Conservation (phyloP, 164 flowering plant species). For the Euptelea pleiosperma region DNA sequence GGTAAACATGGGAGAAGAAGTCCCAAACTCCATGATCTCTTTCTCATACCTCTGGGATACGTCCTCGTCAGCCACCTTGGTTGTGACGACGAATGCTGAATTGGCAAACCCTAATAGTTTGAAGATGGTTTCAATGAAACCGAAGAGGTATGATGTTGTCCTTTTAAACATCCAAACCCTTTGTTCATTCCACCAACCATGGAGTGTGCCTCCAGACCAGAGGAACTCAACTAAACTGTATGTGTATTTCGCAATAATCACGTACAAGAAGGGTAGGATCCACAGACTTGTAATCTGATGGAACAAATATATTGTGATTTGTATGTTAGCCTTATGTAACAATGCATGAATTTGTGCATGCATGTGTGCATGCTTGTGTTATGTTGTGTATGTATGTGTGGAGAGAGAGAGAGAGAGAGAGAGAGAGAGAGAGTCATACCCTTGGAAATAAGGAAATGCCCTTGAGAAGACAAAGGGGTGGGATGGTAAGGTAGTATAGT, state of each 20-base stretch:
- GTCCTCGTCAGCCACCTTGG: conserved; percentile 50
- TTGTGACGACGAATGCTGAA: conserved; percentile 37
- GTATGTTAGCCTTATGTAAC: too few relatives aligned
- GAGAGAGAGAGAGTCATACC: conserved; percentile 20
- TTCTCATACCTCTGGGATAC: conserved; percentile 36
- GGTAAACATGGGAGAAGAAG: conserved; percentile 31
- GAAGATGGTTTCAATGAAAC: conserved; percentile 27
- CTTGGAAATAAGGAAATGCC: conserved; percentile 56
- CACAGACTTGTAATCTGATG: conserved; percentile 52
- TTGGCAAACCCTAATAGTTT: conserved; percentile 34
- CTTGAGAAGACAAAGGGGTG: conserved; percentile 56
- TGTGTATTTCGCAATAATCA: conserved; percentile 19
- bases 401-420: too few relatives aligned
- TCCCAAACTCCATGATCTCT: too few relatives aligned
- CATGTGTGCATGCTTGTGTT: too few relatives aligned
- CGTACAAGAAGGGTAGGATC: conserved; percentile 55
- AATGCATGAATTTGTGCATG: too few relatives aligned
- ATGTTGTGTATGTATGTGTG: too few relatives aligned
- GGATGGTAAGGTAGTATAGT: conserved; percentile 43
- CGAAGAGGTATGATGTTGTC: too few relatives aligned
- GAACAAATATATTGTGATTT: background rate
- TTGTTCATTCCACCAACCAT: too few relatives aligned
- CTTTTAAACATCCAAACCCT: too few relatives aligned
- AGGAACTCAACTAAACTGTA: conserved; percentile 39
- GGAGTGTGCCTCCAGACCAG: conserved; percentile 38